Evolutionary conservation across 495 filamentous ascomycete species (phyloP), one percentile per base, ranked within the genome.

Genomic region (Talaromyces borbonicus): DNA sequence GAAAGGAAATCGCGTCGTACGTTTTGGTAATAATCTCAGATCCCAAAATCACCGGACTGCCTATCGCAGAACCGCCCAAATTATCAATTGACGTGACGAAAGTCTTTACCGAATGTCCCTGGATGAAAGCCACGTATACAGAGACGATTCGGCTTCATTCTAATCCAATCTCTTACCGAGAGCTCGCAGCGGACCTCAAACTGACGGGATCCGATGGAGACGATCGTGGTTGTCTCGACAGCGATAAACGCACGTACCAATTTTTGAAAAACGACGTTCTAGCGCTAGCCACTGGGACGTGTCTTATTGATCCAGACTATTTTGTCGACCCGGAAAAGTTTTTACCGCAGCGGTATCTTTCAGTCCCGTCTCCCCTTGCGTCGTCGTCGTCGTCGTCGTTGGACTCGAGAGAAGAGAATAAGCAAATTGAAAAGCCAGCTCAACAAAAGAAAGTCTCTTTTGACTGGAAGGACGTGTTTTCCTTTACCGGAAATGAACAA

Each of bases 141-240:
- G 78, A 82, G 57, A 61, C 71, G 20, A 47, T 78, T 32, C 70
- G 76, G 7, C 53, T 81, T 7, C 68, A 77, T 48, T 62, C 69
- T 9, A 66, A 65, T n/a, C 60, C 67, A 2, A 63, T 72, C 30
- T 68, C 65, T 6, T 61, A 69, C 46, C 63, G 66, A 23, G 49
- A 67, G 35, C 53, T 74, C 22, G 60, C 62, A 8, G 53, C 67
- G 0, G 68, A 75, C 38, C 48, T 75, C 33, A 66, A 56, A 6
- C 29, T 78, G 23, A 61, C 62, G 0, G 68, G 74, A 48, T 66
- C 67, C 6, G 49, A 52, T 1, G 60, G 66, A 52, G 69, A 72
- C 41, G 64, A 63, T 3, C 44, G 40, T 40, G 25, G 35, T 2
- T 38, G 19, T 4, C 38, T 20, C 14, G 54, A 52, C 14, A 50